Base-by-base conservation (phyloP, 2,329 filamentous ascomycete genomes). In the Orbilia blumenaviensis region DNA sequence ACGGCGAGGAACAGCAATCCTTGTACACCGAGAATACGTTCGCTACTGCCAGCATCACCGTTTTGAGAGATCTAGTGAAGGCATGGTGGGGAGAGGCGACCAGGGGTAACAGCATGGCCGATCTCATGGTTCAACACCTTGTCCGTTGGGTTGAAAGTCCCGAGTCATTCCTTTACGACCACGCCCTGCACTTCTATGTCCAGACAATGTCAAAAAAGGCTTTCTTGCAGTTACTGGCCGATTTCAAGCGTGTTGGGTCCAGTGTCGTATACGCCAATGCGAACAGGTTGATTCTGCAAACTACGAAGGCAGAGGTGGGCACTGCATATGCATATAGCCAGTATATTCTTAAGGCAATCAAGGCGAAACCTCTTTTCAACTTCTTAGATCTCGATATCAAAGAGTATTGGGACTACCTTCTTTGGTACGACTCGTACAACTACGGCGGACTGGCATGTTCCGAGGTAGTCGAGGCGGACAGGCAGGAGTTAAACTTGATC, bases 401-500 rank as follows among this genome's bases (percentile, higher is more conserved):
- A 79, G 95, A 99, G 82, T 99, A 97, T 83, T 99, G 95, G 95
- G 95, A 99, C 82, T 98, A 97, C 81, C 89, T 99, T 0, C 90
- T 97, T 2, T 99, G 95, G 95, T 98, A 98, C 79, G 95, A 99
- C 80, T 93, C 97, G 83, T 97, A 94, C 86, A 99, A 99, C 85
- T 98, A 98, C 81, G 96, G 95, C 66, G 95, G 95, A 76, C 96
- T 96, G 81, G 95, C 92, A 2, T 97, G 93, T 79, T 89, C 90
- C 58, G 89, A 95, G 80, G 92, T 97, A 2, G 86, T 78, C 3
- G 78, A 80, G 42, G 78, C 75, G 12, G 78, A 80, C 3, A 89
- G 91, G 48, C 93, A 97, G 81, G 87, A 88, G 2, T 87, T 98
- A 12, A 91, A 97, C 80, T 95, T 92, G 9, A 89, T 99, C 80